phyloP scores from a whole-genome alignment of 2,329 filamentous ascomycete genomes.

The Trichoderma sp. region DNA sequence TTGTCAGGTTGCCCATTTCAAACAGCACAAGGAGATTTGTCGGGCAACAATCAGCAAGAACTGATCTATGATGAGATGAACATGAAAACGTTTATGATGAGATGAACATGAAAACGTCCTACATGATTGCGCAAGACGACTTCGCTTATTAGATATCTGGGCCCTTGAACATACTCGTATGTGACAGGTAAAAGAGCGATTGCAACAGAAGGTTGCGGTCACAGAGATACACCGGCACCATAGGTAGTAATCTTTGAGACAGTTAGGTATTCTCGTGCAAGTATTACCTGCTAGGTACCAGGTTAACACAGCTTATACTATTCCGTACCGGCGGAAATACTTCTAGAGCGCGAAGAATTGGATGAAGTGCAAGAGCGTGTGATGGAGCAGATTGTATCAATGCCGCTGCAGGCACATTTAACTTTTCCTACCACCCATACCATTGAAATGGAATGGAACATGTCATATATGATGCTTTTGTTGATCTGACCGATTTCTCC shows the following conservation, averaged over 20 bases:
- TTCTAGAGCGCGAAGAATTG: background rate
- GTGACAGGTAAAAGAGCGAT: background rate
- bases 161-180: background rate
- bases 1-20: conserved; percentile 21
- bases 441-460: background rate
- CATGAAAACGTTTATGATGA: no score
- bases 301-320: no score
- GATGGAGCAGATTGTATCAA: background rate
- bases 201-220: background rate
- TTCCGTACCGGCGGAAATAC: background rate
- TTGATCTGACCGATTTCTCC: background rate
- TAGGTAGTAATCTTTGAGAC: no score
- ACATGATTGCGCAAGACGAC: background rate
- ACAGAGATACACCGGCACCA: background rate
- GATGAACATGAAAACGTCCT: background rate
- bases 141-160: background rate
- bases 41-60: background rate
- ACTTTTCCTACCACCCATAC: background rate
- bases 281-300: no score
- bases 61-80: background rate
- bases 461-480: background rate
- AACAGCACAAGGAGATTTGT: conserved; percentile 21
- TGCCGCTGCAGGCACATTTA: background rate
- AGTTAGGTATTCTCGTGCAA: no score
- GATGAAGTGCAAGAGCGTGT: background rate